Percentiles rank a stretch among this genome's conserved stretches.
Conservation (phyloP, 306 rosid genomes). For the Begonia peltatifolia region DNA sequence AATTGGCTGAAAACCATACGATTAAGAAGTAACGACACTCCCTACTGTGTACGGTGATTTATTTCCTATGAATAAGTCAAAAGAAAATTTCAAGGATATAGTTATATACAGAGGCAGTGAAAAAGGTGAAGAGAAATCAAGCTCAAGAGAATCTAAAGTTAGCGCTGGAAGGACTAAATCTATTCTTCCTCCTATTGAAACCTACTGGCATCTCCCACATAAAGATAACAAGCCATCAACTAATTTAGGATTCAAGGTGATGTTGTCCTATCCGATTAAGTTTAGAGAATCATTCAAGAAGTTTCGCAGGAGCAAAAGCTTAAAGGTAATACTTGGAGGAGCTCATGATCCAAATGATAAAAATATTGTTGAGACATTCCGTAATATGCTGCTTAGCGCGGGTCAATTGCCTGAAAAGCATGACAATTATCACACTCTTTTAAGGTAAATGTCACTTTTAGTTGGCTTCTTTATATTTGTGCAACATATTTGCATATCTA, state of each 20-base stretch:
- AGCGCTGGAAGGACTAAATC: constrained; percentile 17
- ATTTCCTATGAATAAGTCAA: constrained; percentile 18
- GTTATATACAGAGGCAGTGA: constrained; percentile 16
- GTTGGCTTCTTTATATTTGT: too few relatives aligned
- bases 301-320: constrained; percentile 32
- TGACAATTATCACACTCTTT: constrained; percentile 78
- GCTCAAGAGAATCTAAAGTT: constrained; percentile 5
- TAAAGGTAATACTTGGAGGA: constrained; percentile 36
- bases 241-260: constrained; percentile 19
- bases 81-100: constrained; percentile 18
- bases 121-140: constrained; percentile 16
- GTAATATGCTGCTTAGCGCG: constrained; percentile 41
- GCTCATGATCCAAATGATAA: constrained; percentile 55
- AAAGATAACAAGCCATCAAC: constrained; percentile 2
- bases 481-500: not conserved
- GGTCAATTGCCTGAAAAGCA: constrained; percentile 42
- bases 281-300: constrained; percentile 20
- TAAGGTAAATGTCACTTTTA: constrained; percentile 27
- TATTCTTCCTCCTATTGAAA: constrained; percentile 59
- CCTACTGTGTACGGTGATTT: not conserved
- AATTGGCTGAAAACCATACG: not conserved
- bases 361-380: constrained; percentile 37
- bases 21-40: not conserved
- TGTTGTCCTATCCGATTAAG: constrained; percentile 24
- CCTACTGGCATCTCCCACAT: constrained; percentile 37